Conservation (phyloP, 225 moss, liverwort and hornwort genomes). For the Bryum argenteum region DNA sequence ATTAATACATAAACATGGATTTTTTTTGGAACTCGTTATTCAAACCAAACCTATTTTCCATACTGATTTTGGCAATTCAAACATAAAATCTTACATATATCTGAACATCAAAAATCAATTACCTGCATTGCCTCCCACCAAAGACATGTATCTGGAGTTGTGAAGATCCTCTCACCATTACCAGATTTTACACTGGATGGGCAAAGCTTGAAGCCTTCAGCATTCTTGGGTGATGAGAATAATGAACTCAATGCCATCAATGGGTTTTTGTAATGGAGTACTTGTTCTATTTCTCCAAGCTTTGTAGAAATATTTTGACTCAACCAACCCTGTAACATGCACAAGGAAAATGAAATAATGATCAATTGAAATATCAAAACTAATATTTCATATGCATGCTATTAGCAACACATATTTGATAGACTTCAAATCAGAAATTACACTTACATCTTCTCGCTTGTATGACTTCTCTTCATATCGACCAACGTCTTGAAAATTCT, state of each 20-base stretch:
- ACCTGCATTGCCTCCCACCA: neutral
- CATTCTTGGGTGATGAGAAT: neutral
- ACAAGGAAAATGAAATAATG: neutral
- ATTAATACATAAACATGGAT: neutral
- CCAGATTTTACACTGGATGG: neutral
- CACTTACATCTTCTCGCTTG: neutral
- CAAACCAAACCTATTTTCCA: too few species aligned
- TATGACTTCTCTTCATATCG: neutral
- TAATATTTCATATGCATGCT: neutral
- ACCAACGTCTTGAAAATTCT: neutral
- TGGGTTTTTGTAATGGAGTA: neutral
- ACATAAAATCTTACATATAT: neutral
- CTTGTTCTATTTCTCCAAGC: neutral
- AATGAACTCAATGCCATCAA: neutral
- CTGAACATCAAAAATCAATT: neutral
- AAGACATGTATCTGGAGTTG: neutral
- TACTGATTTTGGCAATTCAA: neutral
- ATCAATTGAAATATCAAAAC: neutral
- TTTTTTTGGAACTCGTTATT: neutral
- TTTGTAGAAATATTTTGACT: constrained; percentile 1
- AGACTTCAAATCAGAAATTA: neutral
- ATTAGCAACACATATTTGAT: neutral
- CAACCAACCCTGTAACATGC: neutral
- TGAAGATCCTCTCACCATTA: neutral
- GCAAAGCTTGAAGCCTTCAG: neutral